These are phyloP conservation scores for Sporobolomyces pararoseus DNA, from an alignment of 768 basidiomycete genomes.

Conservation along the genomic window DNA sequence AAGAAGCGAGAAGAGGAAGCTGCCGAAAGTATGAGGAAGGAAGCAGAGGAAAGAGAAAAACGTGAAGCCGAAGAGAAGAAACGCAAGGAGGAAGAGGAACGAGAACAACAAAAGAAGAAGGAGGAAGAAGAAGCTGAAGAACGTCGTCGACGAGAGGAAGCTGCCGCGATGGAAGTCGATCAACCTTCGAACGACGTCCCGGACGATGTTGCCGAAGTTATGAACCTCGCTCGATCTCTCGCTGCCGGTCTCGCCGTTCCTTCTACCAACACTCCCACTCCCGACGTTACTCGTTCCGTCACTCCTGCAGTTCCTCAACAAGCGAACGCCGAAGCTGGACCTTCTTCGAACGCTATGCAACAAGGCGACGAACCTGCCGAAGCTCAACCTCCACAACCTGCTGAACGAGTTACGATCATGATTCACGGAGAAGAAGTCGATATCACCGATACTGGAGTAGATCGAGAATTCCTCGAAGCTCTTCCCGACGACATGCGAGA, in stretches of 20 bases:
- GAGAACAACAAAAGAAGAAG: conserved; percentile 27
- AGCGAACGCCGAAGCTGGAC: background rate
- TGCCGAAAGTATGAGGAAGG: conserved; percentile 25
- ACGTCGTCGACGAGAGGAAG: background rate
- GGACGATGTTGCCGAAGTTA: conserved; percentile 40
- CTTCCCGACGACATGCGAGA: conserved; percentile 98
- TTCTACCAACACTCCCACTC: conserved; percentile 12
- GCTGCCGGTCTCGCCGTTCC: conserved; percentile 40
- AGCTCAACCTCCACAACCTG: conserved; percentile 11
- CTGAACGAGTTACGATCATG: conserved; percentile 69
- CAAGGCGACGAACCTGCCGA: conserved; percentile 7
- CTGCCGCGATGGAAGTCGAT: conserved; percentile 36
- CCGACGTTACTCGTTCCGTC: conserved; percentile 1
- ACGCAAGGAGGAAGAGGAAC: background rate
- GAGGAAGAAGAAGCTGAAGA: conserved; percentile 46
- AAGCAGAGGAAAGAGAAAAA: conserved; percentile 25
- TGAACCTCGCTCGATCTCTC: conserved; percentile 40
- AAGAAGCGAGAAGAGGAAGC: conserved; percentile 36
- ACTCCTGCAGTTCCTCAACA: background rate
- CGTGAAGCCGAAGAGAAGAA: conserved; percentile 30
- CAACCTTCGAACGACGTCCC: conserved; percentile 15
- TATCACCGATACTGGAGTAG: conserved; percentile 97
- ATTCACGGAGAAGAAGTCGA: conserved; percentile 91
- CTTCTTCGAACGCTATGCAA: background rate
- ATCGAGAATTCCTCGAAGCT: conserved; percentile 95